These are phyloP conservation scores for Aquanectria penicillioides DNA, from an alignment of 2,329 filamentous ascomycete species.

Conservation along the genomic window DNA sequence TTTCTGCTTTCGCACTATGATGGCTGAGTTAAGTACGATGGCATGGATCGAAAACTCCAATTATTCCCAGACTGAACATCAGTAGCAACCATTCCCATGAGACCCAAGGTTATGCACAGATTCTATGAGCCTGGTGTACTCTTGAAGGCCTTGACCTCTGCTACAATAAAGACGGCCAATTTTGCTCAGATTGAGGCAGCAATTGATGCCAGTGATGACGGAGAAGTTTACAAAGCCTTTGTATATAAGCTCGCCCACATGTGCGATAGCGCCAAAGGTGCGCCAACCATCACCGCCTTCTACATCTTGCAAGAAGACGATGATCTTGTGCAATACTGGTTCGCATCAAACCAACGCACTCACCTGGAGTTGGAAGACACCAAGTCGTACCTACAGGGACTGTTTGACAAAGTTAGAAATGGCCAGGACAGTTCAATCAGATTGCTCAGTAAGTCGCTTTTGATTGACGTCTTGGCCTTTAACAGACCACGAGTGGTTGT, in stretches of 20 bases:
- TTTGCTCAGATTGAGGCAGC: neutral
- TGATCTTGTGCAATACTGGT: slow-evolving; percentile 30
- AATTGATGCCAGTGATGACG: slow-evolving; percentile 8
- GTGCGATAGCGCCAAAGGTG: slow-evolving; percentile 21
- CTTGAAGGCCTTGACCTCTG: slow-evolving; percentile 14
- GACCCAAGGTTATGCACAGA: neutral
- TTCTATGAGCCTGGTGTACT: slow-evolving; percentile 27
- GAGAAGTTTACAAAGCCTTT: slow-evolving; percentile 21
- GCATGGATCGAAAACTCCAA: too few species aligned
- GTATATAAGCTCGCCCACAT: slow-evolving; percentile 29
- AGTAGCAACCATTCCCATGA: neutral
- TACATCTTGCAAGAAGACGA: slow-evolving; percentile 34
- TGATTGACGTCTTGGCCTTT: slow-evolving; percentile 19
- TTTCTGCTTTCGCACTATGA: too few species aligned
- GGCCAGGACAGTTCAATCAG: neutral
- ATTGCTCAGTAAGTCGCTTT: neutral
- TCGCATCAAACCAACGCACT: slow-evolving; percentile 39
- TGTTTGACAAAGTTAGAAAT: neutral
- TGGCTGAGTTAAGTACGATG: neutral
- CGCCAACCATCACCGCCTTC: slow-evolving; percentile 34
- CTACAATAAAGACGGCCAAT: neutral
- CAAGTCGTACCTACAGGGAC: neutral
- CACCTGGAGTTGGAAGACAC: slow-evolving; percentile 11
- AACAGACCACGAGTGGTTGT: slow-evolving; percentile 13
- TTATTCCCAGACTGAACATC: neutral